Conservation (phyloP, 2,329 filamentous ascomycete species). For the Epichloe scottii region DNA sequence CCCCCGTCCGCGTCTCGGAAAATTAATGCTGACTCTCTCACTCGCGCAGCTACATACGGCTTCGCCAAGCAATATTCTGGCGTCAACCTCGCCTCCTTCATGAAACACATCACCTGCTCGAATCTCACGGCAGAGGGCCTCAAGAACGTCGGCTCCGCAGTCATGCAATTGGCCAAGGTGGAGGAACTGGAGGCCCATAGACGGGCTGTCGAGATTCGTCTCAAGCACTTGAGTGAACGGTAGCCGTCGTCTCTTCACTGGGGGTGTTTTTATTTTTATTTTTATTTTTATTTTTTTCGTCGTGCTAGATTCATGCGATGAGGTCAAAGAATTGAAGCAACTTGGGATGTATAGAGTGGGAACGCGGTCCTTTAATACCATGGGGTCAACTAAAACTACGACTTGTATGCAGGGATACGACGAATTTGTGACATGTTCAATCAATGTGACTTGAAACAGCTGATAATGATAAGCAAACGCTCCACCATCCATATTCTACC, state of each 20-base stretch:
- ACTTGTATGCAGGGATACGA: too few species aligned
- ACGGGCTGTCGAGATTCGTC: constrained; percentile 74
- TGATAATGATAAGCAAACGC: background rate
- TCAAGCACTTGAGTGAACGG: constrained; percentile 36
- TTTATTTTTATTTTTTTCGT: background rate
- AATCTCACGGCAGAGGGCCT: constrained; percentile 79
- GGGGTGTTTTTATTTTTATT: background rate
- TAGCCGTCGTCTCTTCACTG: constrained; percentile 5
- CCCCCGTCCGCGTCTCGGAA: too few species aligned
- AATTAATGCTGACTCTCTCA: background rate
- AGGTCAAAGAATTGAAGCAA: too few species aligned
- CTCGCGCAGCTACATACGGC: constrained; percentile 69
- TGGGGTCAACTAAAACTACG: too few species aligned
- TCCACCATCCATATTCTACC: background rate
- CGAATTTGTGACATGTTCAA: too few species aligned
- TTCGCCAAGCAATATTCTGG: constrained; percentile 98
- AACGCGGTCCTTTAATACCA: too few species aligned
- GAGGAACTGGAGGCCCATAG: constrained; percentile 92
- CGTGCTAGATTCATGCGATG: background rate
- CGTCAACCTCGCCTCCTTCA: constrained; percentile 88
- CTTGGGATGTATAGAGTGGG: too few species aligned
- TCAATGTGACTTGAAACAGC: too few species aligned
- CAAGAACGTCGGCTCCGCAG: constrained; percentile 71
- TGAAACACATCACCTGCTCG: constrained; percentile 95
- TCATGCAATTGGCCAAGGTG: constrained; percentile 90